Evolutionary conservation across 495 filamentous ascomycete species (phyloP).

Genomic region (Penicillium pulvis): DNA sequence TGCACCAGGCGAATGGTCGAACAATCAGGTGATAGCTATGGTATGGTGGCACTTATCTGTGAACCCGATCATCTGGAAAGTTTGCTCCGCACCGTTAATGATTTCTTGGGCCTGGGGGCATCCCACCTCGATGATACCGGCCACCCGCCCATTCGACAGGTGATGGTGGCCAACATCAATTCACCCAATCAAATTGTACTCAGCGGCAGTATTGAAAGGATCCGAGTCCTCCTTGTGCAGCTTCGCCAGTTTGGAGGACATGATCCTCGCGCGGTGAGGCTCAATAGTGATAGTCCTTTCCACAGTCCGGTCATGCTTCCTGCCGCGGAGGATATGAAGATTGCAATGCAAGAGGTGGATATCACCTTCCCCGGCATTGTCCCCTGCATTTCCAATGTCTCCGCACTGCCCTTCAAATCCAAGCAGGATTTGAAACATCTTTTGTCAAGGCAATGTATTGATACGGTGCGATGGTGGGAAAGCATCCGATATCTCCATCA

Average conservation of each 20-base stretch:
- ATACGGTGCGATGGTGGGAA: constrained; percentile 94
- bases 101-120: constrained; percentile 70
- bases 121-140: constrained; percentile 64
- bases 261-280: constrained; percentile 82
- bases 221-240: constrained; percentile 83
- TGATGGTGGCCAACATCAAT: constrained; percentile 93
- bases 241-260: constrained; percentile 90
- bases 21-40: constrained; percentile 70
- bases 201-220: constrained; percentile 81
- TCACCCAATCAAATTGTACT: constrained; percentile 95
- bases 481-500: constrained; percentile 88
- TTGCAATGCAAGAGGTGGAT: constrained; percentile 57
- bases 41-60: constrained; percentile 92
- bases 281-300: constrained; percentile 91
- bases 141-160: constrained; percentile 75
- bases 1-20: constrained; percentile 66
- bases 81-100: constrained; percentile 72
- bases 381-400: constrained; percentile 85
- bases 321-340: constrained; percentile 70
- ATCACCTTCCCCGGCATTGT: constrained; percentile 74
- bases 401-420: constrained; percentile 72
- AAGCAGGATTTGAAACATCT: constrained; percentile 73
- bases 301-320: constrained; percentile 93
- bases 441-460: constrained; percentile 74
- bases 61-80: constrained; percentile 69